Evolutionary conservation across 495 filamentous ascomycete species (phyloP), one percentile per base, ranked within the genome.

Genomic region (Neurospora sublineolata): DNA sequence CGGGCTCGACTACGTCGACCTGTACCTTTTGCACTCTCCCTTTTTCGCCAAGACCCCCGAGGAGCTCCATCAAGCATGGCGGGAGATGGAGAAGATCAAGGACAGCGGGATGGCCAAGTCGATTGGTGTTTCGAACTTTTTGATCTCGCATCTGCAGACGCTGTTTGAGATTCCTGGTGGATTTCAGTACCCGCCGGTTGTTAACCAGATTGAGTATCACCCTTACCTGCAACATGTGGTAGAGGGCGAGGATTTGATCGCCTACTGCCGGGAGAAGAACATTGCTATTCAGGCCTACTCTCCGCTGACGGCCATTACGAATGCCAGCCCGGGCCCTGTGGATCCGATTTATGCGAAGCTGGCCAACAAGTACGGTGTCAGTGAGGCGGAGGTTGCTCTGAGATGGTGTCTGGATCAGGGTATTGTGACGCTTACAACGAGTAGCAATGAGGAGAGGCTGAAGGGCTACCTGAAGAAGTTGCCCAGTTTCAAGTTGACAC

Each of bases 191-290:
- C 77, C 83, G 14, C 94, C 94, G 0, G 88, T 84, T 2, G 85
- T 93, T 75, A 97, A 97, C 80, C 93, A 97, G 83, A 92, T 97
- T 73, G 93, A 97, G 80, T 94, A 87, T 76, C 92, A 97, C 76
- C 91, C 93, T 0, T 97, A 97, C 79, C 84, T 97, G 41, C 94
- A 97, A 79, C 93, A 90, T 78, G 82, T 82, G 3, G 80, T 18
- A 6, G 71, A 33, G 39, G 69, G 68, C 20, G 20, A 68, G 11
- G 77, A 81, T n/a, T 84, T 97, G 18, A 44, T 96, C 6, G 79
- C 82, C 6, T 92, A 86, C 80, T 89, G 91, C 71, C 85, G 87
- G 75, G 80, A 87, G 77, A 84, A 93, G 71, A 82, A 83, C 27
- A 95, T 97, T 75, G 89, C 89, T 7, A 86, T 89, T 0, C 82